Percentiles rank a stretch among this genome's conserved stretches.
phyloP scores from a whole-genome alignment of 73 alveolate species.

The Tetrahymena borealis region DNA sequence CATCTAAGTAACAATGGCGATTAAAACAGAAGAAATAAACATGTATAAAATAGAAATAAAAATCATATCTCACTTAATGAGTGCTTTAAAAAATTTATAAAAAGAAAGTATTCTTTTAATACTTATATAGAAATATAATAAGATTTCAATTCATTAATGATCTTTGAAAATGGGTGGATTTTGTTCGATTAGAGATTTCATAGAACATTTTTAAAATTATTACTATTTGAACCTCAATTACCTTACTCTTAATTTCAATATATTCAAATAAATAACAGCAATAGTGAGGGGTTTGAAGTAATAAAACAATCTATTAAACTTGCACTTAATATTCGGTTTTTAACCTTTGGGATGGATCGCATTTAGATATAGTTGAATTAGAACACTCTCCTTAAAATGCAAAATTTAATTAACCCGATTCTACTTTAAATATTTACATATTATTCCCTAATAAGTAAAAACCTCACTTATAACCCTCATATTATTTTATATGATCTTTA shows the following conservation, averaged over 20 bases:
- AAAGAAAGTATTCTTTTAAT: not conserved
- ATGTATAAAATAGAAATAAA: not conserved
- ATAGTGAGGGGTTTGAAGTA: not conserved
- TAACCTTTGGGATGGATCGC: not conserved
- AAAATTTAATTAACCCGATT: not conserved
- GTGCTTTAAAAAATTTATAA: not conserved
- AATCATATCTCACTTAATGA: not conserved
- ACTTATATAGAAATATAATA: not conserved
- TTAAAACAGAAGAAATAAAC: not conserved
- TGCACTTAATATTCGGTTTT: not conserved
- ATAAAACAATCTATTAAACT: not conserved
- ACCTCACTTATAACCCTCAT: not conserved
- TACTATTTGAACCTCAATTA: not conserved
- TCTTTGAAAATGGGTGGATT: not conserved
- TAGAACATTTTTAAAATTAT: not conserved
- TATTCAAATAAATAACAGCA: not conserved
- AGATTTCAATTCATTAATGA: not conserved
- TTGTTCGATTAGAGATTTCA: not conserved
- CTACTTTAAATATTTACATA: not conserved
- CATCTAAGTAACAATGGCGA: not conserved
- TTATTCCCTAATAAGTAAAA: not conserved
- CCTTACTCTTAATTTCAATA: not conserved
- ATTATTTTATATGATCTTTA: not conserved
- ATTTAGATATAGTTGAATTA: not conserved
- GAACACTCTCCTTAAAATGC: not conserved